Conservation (phyloP, 2,329 filamentous ascomycete genomes). For the Penicillium sp. region DNA sequence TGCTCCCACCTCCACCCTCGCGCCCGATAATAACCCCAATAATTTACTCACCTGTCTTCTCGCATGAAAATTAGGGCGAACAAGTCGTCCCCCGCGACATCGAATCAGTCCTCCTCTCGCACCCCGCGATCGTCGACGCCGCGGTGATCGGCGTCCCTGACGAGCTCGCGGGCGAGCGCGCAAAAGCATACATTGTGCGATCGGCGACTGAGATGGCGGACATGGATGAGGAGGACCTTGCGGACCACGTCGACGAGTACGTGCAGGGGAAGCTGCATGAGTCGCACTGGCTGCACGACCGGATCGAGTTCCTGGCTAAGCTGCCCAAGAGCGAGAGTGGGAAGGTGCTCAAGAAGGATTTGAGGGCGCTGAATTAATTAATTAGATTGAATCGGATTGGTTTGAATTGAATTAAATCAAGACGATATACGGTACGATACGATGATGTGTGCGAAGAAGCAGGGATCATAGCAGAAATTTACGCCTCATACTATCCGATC, state of each 20-base stretch:
- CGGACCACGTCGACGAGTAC: conserved; percentile 5
- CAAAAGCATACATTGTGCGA: conserved; percentile 9
- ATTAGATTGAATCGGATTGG: no score
- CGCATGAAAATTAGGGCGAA: background rate
- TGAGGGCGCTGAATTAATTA: conserved; percentile 3
- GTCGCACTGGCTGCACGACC: conserved; percentile 9
- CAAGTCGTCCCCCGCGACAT: conserved; percentile 10
- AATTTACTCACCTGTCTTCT: background rate
- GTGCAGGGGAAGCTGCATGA: conserved; percentile 8
- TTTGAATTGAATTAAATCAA: no score
- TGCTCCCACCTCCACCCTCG: no score
- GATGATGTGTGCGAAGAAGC: no score
- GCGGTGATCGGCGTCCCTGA: conserved; percentile 10
- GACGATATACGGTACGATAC: no score
- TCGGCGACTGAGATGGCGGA: background rate
- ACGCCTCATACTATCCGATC: no score
- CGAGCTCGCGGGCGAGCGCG: conserved; percentile 7
- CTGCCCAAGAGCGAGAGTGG: conserved; percentile 5
- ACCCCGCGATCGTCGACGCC: background rate
- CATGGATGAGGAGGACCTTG: conserved; percentile 4
- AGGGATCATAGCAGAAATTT: no score
- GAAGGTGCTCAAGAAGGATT: conserved; percentile 6
- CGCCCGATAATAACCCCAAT: background rate
- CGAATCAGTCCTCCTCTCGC: conserved; percentile 4
- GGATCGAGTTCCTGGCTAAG: background rate